Conservation (phyloP, 1,139 yeast species). For the Candida smagusa region DNA sequence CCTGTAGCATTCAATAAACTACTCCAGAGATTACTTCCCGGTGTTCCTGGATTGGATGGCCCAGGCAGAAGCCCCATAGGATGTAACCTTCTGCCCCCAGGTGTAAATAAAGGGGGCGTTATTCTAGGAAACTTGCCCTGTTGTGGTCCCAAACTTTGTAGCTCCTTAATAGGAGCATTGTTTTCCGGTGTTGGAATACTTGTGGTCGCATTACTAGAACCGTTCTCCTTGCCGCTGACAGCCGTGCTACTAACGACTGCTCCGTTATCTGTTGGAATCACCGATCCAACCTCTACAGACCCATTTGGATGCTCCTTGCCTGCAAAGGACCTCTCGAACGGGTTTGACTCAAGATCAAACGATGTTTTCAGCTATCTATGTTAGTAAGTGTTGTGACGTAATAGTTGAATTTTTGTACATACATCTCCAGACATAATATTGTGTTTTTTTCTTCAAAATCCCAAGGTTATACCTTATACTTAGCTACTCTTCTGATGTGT, state of each 20-base stretch:
- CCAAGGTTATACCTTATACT: too few species aligned
- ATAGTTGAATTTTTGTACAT: slow-evolving; percentile 14
- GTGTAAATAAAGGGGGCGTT: slow-evolving; percentile 57
- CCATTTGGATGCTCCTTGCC: slow-evolving; percentile 30
- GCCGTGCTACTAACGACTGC: not conserved
- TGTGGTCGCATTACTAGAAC: not conserved
- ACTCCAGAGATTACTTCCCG: slow-evolving; percentile 47
- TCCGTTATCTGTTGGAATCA: slow-evolving; percentile 1
- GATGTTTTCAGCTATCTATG: slow-evolving; percentile 39
- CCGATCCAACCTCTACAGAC: not conserved
- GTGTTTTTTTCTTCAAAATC: too few species aligned
- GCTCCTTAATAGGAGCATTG: slow-evolving; percentile 4
- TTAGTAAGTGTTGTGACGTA: slow-evolving; percentile 20
- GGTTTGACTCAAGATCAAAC: slow-evolving; percentile 88
- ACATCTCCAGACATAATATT: slow-evolving; percentile 25
- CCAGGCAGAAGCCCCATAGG: slow-evolving; percentile 49
- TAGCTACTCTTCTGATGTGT: too few species aligned
- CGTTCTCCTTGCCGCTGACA: not conserved
- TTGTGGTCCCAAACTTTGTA: slow-evolving; percentile 28
- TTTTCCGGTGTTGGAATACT: not conserved
- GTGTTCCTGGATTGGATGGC: slow-evolving; percentile 46
- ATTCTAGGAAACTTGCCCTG: slow-evolving; percentile 37
- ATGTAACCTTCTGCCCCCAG: slow-evolving; percentile 61
- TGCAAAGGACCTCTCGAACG: slow-evolving; percentile 93
- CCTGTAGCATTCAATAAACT: slow-evolving; percentile 40